Evolutionary conservation across 306 rosid genomes (phyloP).

Genomic region (Dalbergia cultrata): DNA sequence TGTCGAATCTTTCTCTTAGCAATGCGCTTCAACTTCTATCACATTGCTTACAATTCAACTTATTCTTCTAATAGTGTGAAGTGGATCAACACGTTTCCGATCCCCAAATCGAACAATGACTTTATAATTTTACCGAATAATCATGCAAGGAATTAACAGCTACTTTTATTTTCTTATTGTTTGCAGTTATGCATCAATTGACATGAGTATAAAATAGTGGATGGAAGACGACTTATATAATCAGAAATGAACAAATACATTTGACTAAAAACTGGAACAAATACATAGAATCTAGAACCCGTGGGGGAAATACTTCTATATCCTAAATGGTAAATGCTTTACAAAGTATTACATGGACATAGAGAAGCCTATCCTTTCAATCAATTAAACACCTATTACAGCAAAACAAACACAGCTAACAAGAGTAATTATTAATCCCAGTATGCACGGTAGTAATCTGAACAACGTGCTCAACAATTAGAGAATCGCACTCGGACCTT

Average conservation of each 20-base stretch:
- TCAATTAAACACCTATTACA: not conserved
- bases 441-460: conserved; percentile 3
- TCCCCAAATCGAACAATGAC: not conserved
- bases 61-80: no score
- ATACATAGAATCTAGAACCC: no score
- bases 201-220: no score
- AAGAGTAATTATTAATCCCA: not conserved
- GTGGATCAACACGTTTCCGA: not conserved
- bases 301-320: not conserved
- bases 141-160: not conserved
- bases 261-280: not conserved
- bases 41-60: no score
- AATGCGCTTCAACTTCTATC: no score
- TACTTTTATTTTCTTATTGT: no score
- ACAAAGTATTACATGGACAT: not conserved
- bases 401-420: not conserved
- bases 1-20: no score
- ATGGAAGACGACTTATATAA: not conserved
- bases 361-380: not conserved
- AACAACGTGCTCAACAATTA: conserved; percentile 34
- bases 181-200: not conserved
- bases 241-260: not conserved
- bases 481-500: conserved; percentile 27
- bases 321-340: not conserved
- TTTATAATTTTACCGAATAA: no score